These are phyloP conservation scores for Punica granatum DNA, from an alignment of 345 rosid genomes.

Conservation along the genomic window DNA sequence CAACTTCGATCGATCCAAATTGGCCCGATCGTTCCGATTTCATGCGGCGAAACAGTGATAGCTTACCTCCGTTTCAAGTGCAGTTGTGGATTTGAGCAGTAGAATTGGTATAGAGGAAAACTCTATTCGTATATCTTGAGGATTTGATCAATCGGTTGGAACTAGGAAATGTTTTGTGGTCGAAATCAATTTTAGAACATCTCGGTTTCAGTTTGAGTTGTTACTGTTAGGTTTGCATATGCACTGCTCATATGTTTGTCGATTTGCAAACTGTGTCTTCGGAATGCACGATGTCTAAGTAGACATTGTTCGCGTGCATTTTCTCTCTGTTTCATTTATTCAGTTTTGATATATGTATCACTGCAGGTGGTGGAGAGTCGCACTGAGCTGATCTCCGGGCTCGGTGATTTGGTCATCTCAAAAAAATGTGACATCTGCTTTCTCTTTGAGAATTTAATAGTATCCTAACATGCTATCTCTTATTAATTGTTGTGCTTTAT, in stretches of 20 bases:
- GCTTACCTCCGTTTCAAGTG: neutral
- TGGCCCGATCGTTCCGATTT: neutral
- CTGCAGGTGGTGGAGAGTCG: conserved; percentile 71
- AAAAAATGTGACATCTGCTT: conserved; percentile 41
- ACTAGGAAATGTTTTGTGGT: no score
- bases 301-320: neutral
- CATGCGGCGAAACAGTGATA: neutral
- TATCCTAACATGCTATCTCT: conserved; percentile 34
- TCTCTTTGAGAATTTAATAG: conserved; percentile 45
- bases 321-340: no score
- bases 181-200: no score
- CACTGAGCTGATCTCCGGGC: conserved; percentile 39
- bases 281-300: neutral
- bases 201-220: no score
- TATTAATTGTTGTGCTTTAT: neutral
- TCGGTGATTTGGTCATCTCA: conserved; percentile 34
- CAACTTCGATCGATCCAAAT: neutral
- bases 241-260: no score
- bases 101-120: neutral
- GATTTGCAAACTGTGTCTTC: neutral
- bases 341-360: neutral
- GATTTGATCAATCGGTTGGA: no score
- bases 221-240: no score
- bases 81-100: neutral
- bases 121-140: neutral